Conservation (phyloP, 257 asterid genomes). For the Gentiana straminea region DNA sequence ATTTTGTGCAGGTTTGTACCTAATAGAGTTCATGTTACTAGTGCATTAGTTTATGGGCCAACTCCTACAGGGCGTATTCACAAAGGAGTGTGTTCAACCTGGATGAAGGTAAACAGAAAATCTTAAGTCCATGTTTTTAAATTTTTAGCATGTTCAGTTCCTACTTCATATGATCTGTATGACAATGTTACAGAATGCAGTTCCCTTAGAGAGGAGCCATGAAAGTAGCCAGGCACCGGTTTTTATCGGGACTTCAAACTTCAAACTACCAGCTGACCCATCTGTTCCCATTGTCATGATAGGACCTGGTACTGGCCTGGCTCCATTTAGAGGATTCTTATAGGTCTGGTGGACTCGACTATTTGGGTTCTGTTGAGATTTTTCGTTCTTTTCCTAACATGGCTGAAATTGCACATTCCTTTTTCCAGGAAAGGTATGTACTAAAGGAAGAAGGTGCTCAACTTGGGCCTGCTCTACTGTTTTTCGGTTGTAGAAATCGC, state of each 20-base stretch:
- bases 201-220: slow-evolving; percentile 38
- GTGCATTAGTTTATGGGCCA: slow-evolving; percentile 58
- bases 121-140: too few relatives aligned
- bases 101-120: slow-evolving; percentile 56
- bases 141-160: too few relatives aligned
- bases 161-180: slow-evolving; percentile 5
- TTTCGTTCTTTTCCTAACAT: slow-evolving; percentile 4
- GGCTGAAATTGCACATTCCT: slow-evolving; percentile 6
- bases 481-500: slow-evolving; percentile 73
- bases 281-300: slow-evolving; percentile 58
- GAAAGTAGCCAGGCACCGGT: slow-evolving; percentile 60
- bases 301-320: slow-evolving; percentile 85
- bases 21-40: slow-evolving; percentile 56
- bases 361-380: neutral
- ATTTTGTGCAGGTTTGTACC: slow-evolving; percentile 47
- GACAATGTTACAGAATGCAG: slow-evolving; percentile 37
- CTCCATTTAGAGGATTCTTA: slow-evolving; percentile 75
- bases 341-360: slow-evolving; percentile 26
- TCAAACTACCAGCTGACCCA: slow-evolving; percentile 61
- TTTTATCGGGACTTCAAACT: slow-evolving; percentile 62
- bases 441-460: slow-evolving; percentile 45
- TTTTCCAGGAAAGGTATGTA: slow-evolving; percentile 55
- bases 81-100: slow-evolving; percentile 76
- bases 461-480: slow-evolving; percentile 62
- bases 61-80: slow-evolving; percentile 76